Evolutionary conservation across 257 asterid species (phyloP).

Genomic region (Scutellaria barbata): DNA sequence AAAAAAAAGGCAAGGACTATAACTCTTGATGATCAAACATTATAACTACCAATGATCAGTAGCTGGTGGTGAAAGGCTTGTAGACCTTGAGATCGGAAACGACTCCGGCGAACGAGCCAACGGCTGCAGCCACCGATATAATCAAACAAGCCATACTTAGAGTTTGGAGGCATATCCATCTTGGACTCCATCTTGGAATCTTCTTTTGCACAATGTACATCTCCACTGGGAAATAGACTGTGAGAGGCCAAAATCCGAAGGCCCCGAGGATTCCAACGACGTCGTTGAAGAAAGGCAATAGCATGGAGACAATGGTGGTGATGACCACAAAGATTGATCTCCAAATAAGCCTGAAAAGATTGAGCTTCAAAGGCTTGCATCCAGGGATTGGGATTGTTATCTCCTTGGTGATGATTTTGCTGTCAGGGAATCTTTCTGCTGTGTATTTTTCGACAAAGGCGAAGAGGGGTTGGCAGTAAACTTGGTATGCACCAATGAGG

Average conservation of each 20-base stretch:
- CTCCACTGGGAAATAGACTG: conserved; percentile 88
- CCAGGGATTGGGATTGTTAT: conserved; percentile 56
- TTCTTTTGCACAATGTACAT: conserved; percentile 74
- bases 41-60: conserved; percentile 1
- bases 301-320: conserved; percentile 74
- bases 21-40: conserved; percentile 10
- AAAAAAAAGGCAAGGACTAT: not conserved
- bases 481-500: conserved; percentile 89
- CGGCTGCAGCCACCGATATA: conserved; percentile 67
- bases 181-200: conserved; percentile 73
- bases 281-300: conserved; percentile 83
- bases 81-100: conserved; percentile 66
- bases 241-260: conserved; percentile 85
- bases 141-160: conserved; percentile 65
- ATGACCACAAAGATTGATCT: conserved; percentile 65
- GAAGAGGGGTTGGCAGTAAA: conserved; percentile 83
- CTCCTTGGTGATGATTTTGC: conserved; percentile 53
- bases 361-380: conserved; percentile 48
- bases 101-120: conserved; percentile 80
- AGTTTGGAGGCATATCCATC: conserved; percentile 63
- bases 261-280: conserved; percentile 89
- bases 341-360: conserved; percentile 68
- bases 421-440: conserved; percentile 49
- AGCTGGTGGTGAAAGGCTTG: conserved; percentile 60
- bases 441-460: conserved; percentile 78